Percentiles rank a stretch among this genome's conserved stretches.
These are phyloP conservation scores for Fremontodendron californicum DNA, from an alignment of 345 rosid species.

Conservation along the genomic window DNA sequence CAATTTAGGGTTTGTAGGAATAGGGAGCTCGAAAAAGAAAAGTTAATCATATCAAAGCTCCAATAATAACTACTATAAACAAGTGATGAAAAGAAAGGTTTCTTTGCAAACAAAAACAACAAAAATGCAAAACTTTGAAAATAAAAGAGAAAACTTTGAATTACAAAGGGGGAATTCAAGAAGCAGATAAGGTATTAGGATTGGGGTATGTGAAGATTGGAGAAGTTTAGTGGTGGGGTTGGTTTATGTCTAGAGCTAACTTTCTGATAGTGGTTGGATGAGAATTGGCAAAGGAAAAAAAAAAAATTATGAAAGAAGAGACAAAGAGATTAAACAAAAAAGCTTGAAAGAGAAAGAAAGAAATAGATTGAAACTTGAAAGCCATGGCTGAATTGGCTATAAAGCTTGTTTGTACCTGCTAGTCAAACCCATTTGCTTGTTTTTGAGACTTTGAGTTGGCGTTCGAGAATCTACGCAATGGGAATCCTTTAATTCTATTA, in stretches of 20 bases:
- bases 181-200: not conserved
- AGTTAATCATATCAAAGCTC: not conserved
- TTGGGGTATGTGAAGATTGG: constrained; percentile 3
- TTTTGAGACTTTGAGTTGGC: constrained; percentile 1
- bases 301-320: not conserved
- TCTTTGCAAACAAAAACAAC: not conserved
- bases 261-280: not conserved
- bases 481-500: constrained; percentile 12
- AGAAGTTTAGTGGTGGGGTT: constrained; percentile 12
- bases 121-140: too few relatives aligned
- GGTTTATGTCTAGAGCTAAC: not conserved
- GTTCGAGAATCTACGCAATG: constrained; percentile 24
- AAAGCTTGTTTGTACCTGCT: constrained; percentile 22
- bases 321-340: not conserved
- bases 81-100: not conserved
- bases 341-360: not conserved
- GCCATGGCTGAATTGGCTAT: not conserved
- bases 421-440: constrained; percentile 35
- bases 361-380: not conserved
- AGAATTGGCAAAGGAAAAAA: not conserved
- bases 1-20: constrained; percentile 6
- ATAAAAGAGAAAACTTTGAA: not conserved
- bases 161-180: constrained; percentile 3
- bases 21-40: not conserved
- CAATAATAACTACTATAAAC: not conserved